phyloP scores from a whole-genome alignment of 345 rosid species.

The Euphorbia pulcherrima region DNA sequence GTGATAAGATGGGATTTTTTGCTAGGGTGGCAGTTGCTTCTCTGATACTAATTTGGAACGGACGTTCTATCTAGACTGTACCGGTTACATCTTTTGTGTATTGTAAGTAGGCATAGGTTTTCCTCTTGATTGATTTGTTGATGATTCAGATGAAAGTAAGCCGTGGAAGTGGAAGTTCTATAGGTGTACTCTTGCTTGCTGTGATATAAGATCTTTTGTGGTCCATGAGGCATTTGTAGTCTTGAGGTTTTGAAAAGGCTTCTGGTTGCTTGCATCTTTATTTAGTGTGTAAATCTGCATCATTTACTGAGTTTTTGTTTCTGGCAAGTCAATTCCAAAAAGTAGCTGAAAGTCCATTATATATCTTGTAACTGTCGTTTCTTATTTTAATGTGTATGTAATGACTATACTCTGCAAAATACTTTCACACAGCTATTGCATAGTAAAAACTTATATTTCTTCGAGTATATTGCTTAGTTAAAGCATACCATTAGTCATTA shows the following conservation, averaged over 20 bases:
- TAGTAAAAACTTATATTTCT: too few species aligned
- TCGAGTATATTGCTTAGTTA: too few species aligned
- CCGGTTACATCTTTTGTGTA: background rate
- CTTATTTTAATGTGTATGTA: background rate
- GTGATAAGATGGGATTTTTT: too few species aligned
- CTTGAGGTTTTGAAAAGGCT: too few species aligned
- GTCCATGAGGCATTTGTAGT: background rate
- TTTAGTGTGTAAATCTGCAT: constrained; percentile 1
- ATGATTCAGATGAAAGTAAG: background rate
- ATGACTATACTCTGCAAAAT: background rate
- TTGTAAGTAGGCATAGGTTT: background rate
- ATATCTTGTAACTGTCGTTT: background rate
- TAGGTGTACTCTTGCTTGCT: too few species aligned
- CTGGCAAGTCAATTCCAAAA: background rate
- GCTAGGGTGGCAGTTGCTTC: too few species aligned
- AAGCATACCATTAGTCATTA: too few species aligned
- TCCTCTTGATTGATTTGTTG: background rate
- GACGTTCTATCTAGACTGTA: background rate
- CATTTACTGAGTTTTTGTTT: background rate
- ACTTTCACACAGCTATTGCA: too few species aligned
- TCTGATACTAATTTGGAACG: background rate
- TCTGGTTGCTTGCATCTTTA: background rate
- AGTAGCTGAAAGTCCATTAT: background rate
- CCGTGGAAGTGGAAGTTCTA: background rate
- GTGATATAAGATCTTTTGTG: too few species aligned